Evolutionary conservation across 2,329 filamentous ascomycete genomes (phyloP).

Genomic region (Clonostachys sp.): DNA sequence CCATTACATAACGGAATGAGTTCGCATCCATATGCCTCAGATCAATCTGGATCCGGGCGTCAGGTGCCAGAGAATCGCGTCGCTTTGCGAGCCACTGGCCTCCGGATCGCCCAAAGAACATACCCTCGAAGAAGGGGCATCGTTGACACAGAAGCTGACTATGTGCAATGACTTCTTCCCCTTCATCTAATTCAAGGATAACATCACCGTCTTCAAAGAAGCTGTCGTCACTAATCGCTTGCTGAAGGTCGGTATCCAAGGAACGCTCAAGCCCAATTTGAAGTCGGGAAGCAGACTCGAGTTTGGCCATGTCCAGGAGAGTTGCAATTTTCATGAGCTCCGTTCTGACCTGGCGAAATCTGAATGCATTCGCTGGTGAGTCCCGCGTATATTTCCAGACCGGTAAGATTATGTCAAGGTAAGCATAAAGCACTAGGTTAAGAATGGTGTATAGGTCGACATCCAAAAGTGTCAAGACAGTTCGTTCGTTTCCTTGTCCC

Average conservation of each 20-base stretch:
- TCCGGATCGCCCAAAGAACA: conserved; percentile 83
- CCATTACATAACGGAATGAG: conserved; percentile 75
- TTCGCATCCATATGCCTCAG: conserved; percentile 72
- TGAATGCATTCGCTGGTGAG: conserved; percentile 58
- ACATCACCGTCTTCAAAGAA: conserved; percentile 82
- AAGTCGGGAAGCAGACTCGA: conserved; percentile 74
- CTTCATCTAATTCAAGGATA: conserved; percentile 67
- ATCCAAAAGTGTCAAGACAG: conserved; percentile 59
- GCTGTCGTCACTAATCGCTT: conserved; percentile 60
- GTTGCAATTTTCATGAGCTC: conserved; percentile 87
- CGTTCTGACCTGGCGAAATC: conserved; percentile 73
- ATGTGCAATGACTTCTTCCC: conserved; percentile 68
- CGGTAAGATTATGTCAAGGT: conserved; percentile 75
- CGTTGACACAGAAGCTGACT: conserved; percentile 75
- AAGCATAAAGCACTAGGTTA: conserved; percentile 75
- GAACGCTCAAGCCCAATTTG: conserved; percentile 63
- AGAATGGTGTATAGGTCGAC: conserved; percentile 75
- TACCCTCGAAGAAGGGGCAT: conserved; percentile 86
- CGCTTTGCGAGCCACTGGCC: conserved; percentile 80
- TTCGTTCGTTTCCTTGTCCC: conserved; percentile 36
- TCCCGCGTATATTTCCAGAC: conserved; percentile 79
- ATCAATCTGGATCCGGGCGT: conserved; percentile 62
- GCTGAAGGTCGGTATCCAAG: conserved; percentile 65
- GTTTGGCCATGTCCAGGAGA: conserved; percentile 61
- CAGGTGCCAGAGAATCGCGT: conserved; percentile 33